Percentiles rank a stretch among this genome's conserved stretches.
These are phyloP conservation scores for Nyctanthes arbortristis DNA, from an alignment of 257 asterid genomes.

Conservation along the genomic window DNA sequence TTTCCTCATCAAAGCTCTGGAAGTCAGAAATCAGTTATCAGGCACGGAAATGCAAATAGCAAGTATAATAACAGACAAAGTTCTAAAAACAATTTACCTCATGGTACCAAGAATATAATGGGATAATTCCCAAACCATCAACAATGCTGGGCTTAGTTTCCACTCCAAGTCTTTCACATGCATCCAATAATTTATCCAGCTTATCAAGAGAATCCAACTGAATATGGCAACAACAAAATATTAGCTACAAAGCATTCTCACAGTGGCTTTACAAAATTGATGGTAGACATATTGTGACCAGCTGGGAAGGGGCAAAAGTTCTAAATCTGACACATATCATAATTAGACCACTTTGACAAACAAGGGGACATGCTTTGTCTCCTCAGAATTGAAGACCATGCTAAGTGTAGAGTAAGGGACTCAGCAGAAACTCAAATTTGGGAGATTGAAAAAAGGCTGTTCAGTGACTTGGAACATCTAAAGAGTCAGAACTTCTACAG, in stretches of 20 bases:
- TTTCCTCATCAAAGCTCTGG: slow-evolving; percentile 88
- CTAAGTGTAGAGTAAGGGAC: background rate
- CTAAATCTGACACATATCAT: background rate
- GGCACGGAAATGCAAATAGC: slow-evolving; percentile 17
- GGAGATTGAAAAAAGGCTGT: background rate
- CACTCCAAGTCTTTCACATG: slow-evolving; percentile 62
- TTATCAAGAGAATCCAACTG: slow-evolving; percentile 71
- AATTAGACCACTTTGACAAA: background rate
- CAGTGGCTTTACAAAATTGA: background rate
- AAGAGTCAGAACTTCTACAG: background rate
- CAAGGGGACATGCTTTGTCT: background rate
- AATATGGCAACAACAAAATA: slow-evolving; percentile 16
- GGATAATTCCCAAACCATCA: slow-evolving; percentile 71
- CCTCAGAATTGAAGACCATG: background rate
- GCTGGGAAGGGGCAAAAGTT: background rate
- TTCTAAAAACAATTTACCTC: slow-evolving; percentile 50
- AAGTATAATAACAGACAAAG: background rate
- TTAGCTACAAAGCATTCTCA: background rate
- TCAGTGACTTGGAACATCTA: background rate
- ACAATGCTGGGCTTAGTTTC: slow-evolving; percentile 63
- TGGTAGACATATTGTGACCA: background rate
- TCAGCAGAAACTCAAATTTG: background rate
- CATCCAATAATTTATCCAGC: slow-evolving; percentile 67
- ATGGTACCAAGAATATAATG: slow-evolving; percentile 88
- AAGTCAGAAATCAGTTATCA: slow-evolving; percentile 18